phyloP scores from a whole-genome alignment of 371 early-diverging fungal species.

The Zopfochytrium polystomum region DNA sequence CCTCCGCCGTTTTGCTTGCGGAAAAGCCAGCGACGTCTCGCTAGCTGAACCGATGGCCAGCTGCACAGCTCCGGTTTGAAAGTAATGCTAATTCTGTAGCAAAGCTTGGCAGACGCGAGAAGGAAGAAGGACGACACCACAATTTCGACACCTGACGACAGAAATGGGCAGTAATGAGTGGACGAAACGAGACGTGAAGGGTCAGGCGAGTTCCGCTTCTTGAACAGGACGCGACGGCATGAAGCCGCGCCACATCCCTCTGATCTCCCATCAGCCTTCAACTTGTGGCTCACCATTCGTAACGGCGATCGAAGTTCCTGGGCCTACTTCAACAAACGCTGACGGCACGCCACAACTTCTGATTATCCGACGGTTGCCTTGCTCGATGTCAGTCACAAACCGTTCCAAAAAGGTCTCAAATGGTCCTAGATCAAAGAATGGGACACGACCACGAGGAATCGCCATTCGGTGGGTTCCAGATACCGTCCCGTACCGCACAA shows the following conservation, averaged over 20 bases:
- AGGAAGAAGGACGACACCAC: constrained; percentile 14
- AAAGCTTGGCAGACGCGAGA: constrained; percentile 15
- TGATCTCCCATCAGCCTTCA: no score
- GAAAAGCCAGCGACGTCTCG: constrained; percentile 14
- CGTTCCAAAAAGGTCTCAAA: constrained; percentile 13
- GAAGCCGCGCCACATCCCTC: no score
- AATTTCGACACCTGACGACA: constrained; percentile 9
- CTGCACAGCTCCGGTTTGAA: constrained; percentile 14
- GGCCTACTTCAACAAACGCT: constrained; percentile 10
- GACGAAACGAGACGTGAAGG: no score
- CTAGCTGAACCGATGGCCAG: constrained; percentile 13
- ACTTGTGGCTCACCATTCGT: constrained; percentile 17
- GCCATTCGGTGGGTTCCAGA: no score
- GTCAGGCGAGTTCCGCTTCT: no score
- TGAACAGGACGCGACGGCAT: no score
- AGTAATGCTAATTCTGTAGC: constrained; percentile 15
- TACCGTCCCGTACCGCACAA: no score
- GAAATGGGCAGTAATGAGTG: no score
- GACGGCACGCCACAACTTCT: constrained; percentile 1
- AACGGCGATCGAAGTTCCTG: constrained; percentile 14
- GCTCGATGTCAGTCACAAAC: constrained; percentile 3
- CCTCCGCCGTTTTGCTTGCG: constrained; percentile 1
- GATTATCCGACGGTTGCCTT: neutral
- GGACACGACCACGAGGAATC: constrained; percentile 7
- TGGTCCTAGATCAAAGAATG: constrained; percentile 19